These are phyloP conservation scores for Mrakia blollopis DNA, from an alignment of 768 basidiomycete genomes.

Conservation along the genomic window DNA sequence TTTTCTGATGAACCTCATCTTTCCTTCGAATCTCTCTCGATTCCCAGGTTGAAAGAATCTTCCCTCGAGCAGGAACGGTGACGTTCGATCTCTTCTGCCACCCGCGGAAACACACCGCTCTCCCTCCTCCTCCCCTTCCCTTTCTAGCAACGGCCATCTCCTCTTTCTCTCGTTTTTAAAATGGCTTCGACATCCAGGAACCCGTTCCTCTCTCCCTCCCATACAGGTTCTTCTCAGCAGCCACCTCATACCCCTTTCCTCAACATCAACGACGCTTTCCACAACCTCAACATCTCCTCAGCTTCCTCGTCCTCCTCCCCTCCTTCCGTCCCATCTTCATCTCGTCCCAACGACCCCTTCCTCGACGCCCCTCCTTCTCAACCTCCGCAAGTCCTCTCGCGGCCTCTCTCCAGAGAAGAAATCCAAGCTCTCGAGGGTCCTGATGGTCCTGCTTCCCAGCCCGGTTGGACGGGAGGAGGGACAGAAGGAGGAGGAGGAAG, in stretches of 20 bases:
- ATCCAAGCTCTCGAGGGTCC: background rate
- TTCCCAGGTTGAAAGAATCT: no score
- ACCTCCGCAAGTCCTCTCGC: background rate
- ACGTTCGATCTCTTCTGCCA: no score
- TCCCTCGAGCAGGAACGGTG: no score
- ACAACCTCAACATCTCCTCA: background rate
- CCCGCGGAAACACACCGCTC: no score
- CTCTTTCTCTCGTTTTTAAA: background rate
- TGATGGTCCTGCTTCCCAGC: background rate
- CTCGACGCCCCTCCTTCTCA: background rate
- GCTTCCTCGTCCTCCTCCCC: background rate
- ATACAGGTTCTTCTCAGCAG: background rate
- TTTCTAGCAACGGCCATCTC: background rate
- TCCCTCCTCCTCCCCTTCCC: no score
- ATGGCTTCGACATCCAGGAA: constrained; percentile 15
- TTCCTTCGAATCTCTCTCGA: no score
- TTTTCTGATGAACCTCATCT: no score
- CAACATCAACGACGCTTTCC: constrained; percentile 15
- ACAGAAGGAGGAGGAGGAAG: background rate
- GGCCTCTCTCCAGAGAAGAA: background rate
- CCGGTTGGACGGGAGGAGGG: background rate
- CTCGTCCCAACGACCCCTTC: constrained; percentile 8
- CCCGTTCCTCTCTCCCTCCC: background rate
- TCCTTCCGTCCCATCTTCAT: background rate
- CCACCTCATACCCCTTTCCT: background rate